Percentiles rank a stretch among this genome's conserved stretches.
phyloP scores from a whole-genome alignment of 768 basidiomycete species.

The Kwoniella sp. region DNA sequence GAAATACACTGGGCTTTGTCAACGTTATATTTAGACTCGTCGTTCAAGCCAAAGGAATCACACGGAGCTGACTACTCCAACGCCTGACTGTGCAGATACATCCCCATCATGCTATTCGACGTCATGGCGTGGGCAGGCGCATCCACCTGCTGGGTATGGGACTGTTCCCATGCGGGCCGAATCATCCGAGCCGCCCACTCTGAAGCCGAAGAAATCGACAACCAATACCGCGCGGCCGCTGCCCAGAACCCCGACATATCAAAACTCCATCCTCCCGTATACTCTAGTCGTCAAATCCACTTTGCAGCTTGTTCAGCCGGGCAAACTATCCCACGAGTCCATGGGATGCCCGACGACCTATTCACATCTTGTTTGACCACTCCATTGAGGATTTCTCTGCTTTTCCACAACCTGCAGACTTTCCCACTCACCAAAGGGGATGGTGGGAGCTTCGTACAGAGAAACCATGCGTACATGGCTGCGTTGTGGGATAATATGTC shows the following conservation, averaged over 20 bases:
- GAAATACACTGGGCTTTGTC: too few relatives aligned
- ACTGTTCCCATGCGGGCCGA: constrained; percentile 45
- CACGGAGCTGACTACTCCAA: too few relatives aligned
- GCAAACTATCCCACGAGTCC: constrained; percentile 32
- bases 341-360: constrained; percentile 46
- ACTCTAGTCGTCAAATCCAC: constrained; percentile 44
- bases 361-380: constrained; percentile 45
- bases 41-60: too few relatives aligned
- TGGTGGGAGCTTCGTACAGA: constrained; percentile 23
- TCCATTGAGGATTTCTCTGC: constrained; percentile 38
- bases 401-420: constrained; percentile 43
- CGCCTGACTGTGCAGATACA: constrained; percentile 45
- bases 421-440: constrained; percentile 39
- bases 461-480: constrained; percentile 29
- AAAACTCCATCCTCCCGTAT: constrained; percentile 39
- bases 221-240: constrained; percentile 39
- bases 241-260: constrained; percentile 34
- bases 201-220: constrained; percentile 50
- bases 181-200: constrained; percentile 39
- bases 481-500: constrained; percentile 37
- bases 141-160: constrained; percentile 48
- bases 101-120: constrained; percentile 51
- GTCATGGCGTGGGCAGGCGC: constrained; percentile 48
- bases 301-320: constrained; percentile 47
- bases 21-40: too few relatives aligned